Conservation (phyloP, 202 grass and related monocot genomes). For the Tripidium arundinaceum region DNA sequence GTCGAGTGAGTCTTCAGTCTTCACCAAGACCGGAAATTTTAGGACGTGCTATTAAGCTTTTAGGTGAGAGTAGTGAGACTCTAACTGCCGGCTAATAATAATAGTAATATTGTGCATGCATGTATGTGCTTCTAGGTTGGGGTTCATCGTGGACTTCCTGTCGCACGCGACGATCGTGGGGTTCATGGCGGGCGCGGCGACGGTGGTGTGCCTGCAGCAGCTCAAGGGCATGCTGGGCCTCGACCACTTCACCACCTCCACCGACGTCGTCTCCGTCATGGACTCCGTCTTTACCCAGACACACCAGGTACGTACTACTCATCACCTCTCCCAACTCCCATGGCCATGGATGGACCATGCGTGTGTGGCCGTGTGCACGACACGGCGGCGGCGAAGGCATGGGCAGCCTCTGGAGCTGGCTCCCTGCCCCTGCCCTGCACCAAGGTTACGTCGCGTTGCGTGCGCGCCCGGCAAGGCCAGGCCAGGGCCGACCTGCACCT, state of each 20-base stretch:
- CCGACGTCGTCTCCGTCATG: conserved; percentile 82
- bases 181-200: conserved; percentile 89
- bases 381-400: too few species aligned
- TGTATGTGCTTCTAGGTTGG: conserved; percentile 39
- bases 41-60: neutral
- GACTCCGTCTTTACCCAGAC: conserved; percentile 73
- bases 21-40: conserved; percentile 4
- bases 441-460: neutral
- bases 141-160: conserved; percentile 82
- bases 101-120: too few species aligned
- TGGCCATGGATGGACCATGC: too few species aligned
- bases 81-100: neutral
- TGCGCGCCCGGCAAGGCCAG: conserved; percentile 3
- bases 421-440: neutral
- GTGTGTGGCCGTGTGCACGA: too few species aligned
- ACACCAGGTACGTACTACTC: conserved; percentile 39
- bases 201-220: conserved; percentile 91
- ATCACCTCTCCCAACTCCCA: too few species aligned
- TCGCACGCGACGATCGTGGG: conserved; percentile 87
- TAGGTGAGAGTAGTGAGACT: neutral
- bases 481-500: neutral
- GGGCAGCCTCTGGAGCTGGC: neutral
- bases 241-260: conserved; percentile 67
- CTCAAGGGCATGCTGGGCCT: conserved; percentile 86
- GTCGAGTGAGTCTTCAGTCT: conserved; percentile 7